Conservation (phyloP, 1,284 basidiomycete genomes). For the Neolentinus lepideus region DNA sequence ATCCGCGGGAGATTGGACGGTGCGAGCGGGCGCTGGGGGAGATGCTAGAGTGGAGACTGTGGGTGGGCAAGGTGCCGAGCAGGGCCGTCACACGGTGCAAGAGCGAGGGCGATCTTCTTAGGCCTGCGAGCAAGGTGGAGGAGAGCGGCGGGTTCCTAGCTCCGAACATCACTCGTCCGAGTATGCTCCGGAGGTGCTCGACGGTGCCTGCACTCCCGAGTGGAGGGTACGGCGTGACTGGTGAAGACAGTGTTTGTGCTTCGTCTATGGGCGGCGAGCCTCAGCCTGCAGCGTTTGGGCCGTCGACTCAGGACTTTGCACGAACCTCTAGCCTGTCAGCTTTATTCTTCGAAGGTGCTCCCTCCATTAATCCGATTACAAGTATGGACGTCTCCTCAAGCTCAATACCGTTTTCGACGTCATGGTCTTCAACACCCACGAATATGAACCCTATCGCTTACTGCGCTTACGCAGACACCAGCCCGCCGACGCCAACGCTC, state of each 20-base stretch:
- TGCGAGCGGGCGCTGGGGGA: conserved; percentile 77
- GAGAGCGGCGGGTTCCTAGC: not conserved
- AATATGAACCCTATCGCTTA: not conserved
- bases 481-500: not conserved
- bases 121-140: not conserved
- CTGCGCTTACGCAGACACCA: not conserved
- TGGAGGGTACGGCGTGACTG: not conserved
- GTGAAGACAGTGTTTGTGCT: not conserved
- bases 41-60: conserved; percentile 75
- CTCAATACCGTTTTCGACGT: not conserved
- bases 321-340: not conserved
- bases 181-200: not conserved
- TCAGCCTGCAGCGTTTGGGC: not conserved
- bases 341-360: not conserved
- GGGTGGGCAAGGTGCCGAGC: conserved; percentile 62
- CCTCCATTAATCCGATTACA: not conserved
- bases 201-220: not conserved
- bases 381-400: not conserved
- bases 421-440: not conserved
- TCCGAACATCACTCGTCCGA: not conserved
- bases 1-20: conserved; percentile 70
- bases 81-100: not conserved
- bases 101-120: not conserved
- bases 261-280: not conserved
- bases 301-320: not conserved